Base-by-base conservation (phyloP, 176 grass and related monocot genomes). In the Zizania latifolia region DNA sequence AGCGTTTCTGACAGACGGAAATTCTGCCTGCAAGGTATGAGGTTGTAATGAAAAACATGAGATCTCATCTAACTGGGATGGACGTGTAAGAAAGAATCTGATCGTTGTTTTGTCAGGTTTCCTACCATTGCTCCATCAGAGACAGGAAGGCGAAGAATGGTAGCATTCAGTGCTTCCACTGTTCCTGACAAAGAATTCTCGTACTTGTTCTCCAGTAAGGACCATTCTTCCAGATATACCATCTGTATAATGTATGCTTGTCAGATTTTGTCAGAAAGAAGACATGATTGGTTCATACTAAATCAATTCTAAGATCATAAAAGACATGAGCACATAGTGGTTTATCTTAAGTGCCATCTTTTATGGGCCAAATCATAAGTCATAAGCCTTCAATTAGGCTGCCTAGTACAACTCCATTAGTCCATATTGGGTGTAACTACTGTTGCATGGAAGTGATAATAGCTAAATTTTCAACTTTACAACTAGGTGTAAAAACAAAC, bases 181-280 rank as follows among this genome's bases (percentile, higher is more conserved):
- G 79, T 51, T 71, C 89, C 89, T 72, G 79, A 83, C 63, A 95
- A 77, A 67, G 88, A 86, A 87, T 23, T 84, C 19, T 8, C 75
- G 68, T 91, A 65, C 46, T 87, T 77, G 29, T 62, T 74, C 79
- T 91, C 86, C 46, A 95, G 6, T 19, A 78, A 73, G 83, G 80
- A 75, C 83, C 89, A 95, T 68, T 89, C 76, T 26, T 91, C 86
- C 48, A 95, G 72, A 86, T 84, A 79, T 63, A 17, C 27, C 80
- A 91, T 89, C 92, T 96, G 81, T 58, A 78, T 68, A 1, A 55
- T 70, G 10, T 38, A 57, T 68, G 4, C 5, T 61, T 51, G 28
- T 50, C 1, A 48, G 31, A 79, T 41, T 28, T 34, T 66, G 12
- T 23, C 3, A 40, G 38, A 28, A 65, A 70, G 1, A 61, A 21